These are phyloP conservation scores for Myxozyma neglecta DNA, from an alignment of 805 yeast species.

Conservation along the genomic window DNA sequence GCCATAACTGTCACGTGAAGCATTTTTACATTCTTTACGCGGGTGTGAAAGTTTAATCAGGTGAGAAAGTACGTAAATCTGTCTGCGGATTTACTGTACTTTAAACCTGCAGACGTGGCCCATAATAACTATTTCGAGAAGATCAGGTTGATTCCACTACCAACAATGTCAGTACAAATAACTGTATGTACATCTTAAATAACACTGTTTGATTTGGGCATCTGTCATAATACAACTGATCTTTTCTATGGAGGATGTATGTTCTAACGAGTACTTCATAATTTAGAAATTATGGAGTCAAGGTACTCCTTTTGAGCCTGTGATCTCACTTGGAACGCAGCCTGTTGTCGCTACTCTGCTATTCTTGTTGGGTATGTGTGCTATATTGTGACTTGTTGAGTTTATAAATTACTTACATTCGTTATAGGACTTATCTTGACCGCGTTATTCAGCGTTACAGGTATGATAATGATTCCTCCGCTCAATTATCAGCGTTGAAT, in stretches of 20 bases:
- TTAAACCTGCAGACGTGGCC: no score
- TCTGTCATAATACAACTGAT: no score
- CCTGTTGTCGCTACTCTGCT: conserved; percentile 15
- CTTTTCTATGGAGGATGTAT: not conserved
- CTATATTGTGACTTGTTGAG: not conserved
- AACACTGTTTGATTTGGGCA: no score
- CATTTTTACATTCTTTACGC: no score
- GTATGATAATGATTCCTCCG: not conserved
- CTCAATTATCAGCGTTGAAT: not conserved
- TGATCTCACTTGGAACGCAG: conserved; percentile 14
- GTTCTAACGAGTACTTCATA: not conserved
- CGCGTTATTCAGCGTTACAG: conserved; percentile 23
- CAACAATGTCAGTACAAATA: no score
- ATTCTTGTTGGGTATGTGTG: conserved; percentile 15
- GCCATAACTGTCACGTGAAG: no score
- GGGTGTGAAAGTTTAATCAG: no score
- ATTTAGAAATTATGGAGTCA: conserved; percentile 20
- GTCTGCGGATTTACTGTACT: no score
- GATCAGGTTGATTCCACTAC: no score
- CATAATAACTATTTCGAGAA: no score
- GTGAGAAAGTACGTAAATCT: no score
- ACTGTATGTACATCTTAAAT: no score
- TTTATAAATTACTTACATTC: not conserved
- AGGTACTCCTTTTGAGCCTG: conserved; percentile 23
- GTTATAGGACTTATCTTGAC: conserved; percentile 17